Base-by-base conservation (phyloP, 2,329 filamentous ascomycete genomes). In the Paecilomyces fulvus region DNA sequence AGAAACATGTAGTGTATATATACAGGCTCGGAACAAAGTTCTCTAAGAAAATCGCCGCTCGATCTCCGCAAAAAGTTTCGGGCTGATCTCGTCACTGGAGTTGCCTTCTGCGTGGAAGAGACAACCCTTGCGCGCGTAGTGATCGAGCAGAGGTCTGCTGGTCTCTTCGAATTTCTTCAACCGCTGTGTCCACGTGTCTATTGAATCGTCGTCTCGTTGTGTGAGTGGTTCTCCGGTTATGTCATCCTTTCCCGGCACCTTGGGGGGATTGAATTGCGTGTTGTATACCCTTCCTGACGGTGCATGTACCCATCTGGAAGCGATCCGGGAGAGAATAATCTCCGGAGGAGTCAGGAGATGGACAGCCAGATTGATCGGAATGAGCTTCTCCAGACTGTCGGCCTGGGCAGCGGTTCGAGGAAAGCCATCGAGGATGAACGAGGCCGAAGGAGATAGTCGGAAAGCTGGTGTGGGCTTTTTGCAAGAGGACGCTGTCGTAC, bases 371-470 rank as follows among this genome's bases (percentile, higher is more conserved):
- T 99, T 99, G 71, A 99, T 92, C n/a, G 92, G 91, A 30, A 97
- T 83, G 31, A 96, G 80, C 50, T 78, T 76, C 69, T 95, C 91
- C 51, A 97, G 82, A 56, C 86, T 86, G 48, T 76, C 72, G 28
- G 92, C 94, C 74, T 99, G 94, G 2, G 78, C 70, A 0, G 89
- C 88, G 6, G 90, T 99, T 62, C 94, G 88, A 1, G 94, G 94
- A 73, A 97, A 99, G 14, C 94, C 94, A 70, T 99, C 94, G 54
- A 99, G 87, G 61, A 99, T 88, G 72, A 96, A 97, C 0, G 91
- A 96, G 8, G 91, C 90, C 20, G 57, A 49, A 17, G 57, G 7
- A 17, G 30, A 25, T 28, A 33, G 10, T 30, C 43, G 12, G 49
- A 54, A 23, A 14, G 68, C 77, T 64, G 69, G 68, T 30, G 78